These are phyloP conservation scores for Cercospora citrullina DNA, from an alignment of 2,329 filamentous ascomycete species.

Conservation along the genomic window DNA sequence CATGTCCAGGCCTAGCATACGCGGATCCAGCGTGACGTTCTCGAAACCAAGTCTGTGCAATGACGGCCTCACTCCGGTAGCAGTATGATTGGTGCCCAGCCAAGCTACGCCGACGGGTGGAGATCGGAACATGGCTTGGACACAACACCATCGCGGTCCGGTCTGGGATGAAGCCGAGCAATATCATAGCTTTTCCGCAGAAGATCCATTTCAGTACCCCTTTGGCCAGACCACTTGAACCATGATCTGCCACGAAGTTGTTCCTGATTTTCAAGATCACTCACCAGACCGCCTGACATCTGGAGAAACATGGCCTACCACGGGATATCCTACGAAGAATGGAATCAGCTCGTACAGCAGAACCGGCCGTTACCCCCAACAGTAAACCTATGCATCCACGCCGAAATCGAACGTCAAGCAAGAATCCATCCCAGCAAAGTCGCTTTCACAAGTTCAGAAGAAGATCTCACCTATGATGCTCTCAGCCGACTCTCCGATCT, in stretches of 20 bases:
- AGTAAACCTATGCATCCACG: background rate
- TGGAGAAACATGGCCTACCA: slow-evolving; percentile 1
- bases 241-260: background rate
- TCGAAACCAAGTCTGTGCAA: background rate
- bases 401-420: background rate
- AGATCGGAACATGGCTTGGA: background rate
- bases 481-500: slow-evolving; percentile 2
- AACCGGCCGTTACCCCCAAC: background rate
- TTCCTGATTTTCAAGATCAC: background rate
- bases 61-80: background rate
- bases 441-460: slow-evolving; percentile 2
- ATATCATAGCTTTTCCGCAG: background rate
- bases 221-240: background rate
- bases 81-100: background rate
- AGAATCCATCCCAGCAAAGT: background rate
- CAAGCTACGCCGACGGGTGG: background rate
- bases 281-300: background rate
- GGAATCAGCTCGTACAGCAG: background rate
- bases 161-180: background rate
- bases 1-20: background rate
- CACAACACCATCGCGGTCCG: background rate
- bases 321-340: background rate
- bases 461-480: background rate
- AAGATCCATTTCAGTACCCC: background rate
- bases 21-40: background rate